Percentiles rank a stretch among this genome's conserved stretches.
Evolutionary conservation across 2,329 filamentous ascomycete genomes (phyloP).

Genomic region (Raffaelea arxii): DNA sequence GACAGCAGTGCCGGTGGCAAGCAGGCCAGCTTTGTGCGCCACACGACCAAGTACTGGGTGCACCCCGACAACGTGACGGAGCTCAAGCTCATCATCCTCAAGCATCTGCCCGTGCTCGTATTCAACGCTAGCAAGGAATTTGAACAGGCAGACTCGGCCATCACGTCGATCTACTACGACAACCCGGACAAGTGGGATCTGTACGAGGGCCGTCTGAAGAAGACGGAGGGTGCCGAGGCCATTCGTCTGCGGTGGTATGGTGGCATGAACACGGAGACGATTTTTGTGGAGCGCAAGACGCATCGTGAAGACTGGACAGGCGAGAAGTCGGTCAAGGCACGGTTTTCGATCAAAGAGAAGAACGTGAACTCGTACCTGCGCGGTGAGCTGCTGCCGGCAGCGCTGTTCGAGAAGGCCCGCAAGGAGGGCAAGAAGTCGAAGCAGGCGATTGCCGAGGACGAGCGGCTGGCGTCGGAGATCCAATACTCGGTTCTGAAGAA

Average conservation of each 20-base stretch:
- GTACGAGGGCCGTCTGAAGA: constrained; percentile 89
- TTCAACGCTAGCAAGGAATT: constrained; percentile 98
- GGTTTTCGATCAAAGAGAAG: constrained; percentile 94
- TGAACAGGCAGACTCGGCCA: constrained; percentile 79
- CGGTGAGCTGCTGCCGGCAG: constrained; percentile 73
- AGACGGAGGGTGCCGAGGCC: constrained; percentile 94
- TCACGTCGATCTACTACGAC: constrained; percentile 98
- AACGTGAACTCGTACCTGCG: constrained; percentile 85
- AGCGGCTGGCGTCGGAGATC: constrained; percentile 81
- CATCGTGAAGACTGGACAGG: constrained; percentile 99
- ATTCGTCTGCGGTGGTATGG: constrained; percentile 97
- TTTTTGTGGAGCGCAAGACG: constrained; percentile 96
- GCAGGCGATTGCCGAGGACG: constrained; percentile 83
- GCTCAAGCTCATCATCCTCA: constrained; percentile 92
- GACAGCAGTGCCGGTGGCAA: constrained; percentile 84
- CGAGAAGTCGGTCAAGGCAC: constrained; percentile 96
- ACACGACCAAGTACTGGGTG: constrained; percentile 99
- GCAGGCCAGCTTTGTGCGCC: constrained; percentile 91
- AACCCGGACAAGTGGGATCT: constrained; percentile 90
- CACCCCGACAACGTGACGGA: constrained; percentile 98
- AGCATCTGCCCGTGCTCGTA: constrained; percentile 92
- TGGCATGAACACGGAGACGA: constrained; percentile 87
- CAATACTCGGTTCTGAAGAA: constrained; percentile 89
- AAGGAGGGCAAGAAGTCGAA: constrained; percentile 91
- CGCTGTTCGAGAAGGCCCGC: constrained; percentile 92